Evolutionary conservation across 768 basidiomycete species (phyloP), one percentile per base, ranked within the genome.

Genomic region (Cubamyces lactineus): DNA sequence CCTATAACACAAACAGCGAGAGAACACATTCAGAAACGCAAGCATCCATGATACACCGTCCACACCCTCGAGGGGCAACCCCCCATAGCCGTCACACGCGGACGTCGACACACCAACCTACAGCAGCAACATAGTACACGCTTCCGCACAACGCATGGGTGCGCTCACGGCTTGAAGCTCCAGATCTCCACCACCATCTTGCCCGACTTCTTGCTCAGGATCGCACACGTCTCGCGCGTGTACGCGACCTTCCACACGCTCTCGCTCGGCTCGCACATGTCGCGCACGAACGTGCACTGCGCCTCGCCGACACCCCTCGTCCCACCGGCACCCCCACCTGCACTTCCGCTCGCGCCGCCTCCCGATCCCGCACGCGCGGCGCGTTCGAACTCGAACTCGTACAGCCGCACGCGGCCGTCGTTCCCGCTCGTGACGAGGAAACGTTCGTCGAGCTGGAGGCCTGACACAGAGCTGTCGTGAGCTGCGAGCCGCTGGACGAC

Each of bases 171-270:
- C 69, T 79, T 77, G 76, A 90, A 85, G 66, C 84, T 88, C 86
- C 92, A 89, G 55, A 96, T 86, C 80, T 96, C 96, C 75, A 96
- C 84, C 19, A 91, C 86, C 54, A 91, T 94, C 80, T 88, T 89
- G 26, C 87, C 89, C 30, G 80, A 85, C 61, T 91, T 80, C 79
- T 85, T 87, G 75, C 91, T 92, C 78, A 94, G 84, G 43, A 97
- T 80, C 19, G 89, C 92, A 72, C 86, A 89, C 52, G 84, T 84
- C 71, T 91, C 86, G 30, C 82, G 78, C 70, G 84, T 81, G 77
- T 87, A 90, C 41, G 81, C 86, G 43, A 94, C 89, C 76, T 93
- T 87, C 96, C 94, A 98, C 54, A 94, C 87, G 59, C 83, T 85
- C 72, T 96, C 93, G 62, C 88, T 88, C 23, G 82, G 83, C 60